Evolutionary conservation across 1,139 yeast species (phyloP).

Genomic region (Taiozyma sp.): DNA sequence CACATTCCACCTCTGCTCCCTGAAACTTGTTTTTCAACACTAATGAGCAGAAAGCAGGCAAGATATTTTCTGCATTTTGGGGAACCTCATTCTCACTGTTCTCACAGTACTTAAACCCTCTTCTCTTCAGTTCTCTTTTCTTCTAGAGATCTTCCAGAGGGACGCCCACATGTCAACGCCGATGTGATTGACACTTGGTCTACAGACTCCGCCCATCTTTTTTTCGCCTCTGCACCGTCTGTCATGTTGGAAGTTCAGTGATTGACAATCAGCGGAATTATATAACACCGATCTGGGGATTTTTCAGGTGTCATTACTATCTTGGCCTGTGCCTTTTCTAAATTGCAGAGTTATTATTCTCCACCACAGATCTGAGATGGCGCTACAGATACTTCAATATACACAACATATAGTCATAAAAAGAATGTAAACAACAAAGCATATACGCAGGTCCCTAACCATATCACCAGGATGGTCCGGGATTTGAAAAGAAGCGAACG

Average conservation of each 20-base stretch:
- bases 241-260: background rate
- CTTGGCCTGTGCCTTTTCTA: background rate
- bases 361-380: background rate
- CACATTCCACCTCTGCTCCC: too few relatives aligned
- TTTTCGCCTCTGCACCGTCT: background rate
- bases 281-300: background rate
- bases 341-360: too few relatives aligned
- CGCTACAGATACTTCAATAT: background rate
- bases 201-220: too few relatives aligned
- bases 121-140: too few relatives aligned
- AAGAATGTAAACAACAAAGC: background rate
- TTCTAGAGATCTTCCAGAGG: too few relatives aligned
- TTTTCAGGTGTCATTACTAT: background rate
- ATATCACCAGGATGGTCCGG: background rate
- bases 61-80: background rate
- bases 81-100: too few relatives aligned
- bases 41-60: background rate
- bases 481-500: background rate
- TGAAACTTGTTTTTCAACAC: too few relatives aligned
- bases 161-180: too few relatives aligned
- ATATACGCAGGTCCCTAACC: background rate
- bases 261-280: too few relatives aligned
- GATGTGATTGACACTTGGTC: too few relatives aligned
- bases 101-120: too few relatives aligned
- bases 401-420: background rate